Evolutionary conservation across 305 asterid genomes (phyloP).

Genomic region (Rubia tinctorum): DNA sequence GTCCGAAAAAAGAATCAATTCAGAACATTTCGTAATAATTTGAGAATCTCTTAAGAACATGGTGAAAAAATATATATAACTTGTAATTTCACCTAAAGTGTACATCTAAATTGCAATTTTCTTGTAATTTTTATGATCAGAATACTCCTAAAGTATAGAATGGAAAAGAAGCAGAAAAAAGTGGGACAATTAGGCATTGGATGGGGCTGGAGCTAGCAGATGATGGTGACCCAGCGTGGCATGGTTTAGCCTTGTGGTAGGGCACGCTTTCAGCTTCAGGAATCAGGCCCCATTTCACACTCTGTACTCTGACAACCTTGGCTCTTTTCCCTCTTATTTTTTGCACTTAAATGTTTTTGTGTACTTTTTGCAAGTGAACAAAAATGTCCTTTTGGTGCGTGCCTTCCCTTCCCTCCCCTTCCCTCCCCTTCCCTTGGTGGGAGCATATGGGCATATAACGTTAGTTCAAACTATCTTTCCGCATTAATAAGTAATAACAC

Average conservation of each 20-base stretch:
- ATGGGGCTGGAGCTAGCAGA: neutral
- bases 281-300: conserved; percentile 3
- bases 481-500: neutral
- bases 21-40: too few relatives aligned
- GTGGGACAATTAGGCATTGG: neutral
- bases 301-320: conserved; percentile 5
- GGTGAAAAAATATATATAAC: too few relatives aligned
- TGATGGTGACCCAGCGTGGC: conserved; percentile 19
- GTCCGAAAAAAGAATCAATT: too few relatives aligned
- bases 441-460: neutral
- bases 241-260: conserved; percentile 2
- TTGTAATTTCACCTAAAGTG: too few relatives aligned
- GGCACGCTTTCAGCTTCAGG: neutral
- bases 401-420: neutral
- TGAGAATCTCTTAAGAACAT: too few relatives aligned
- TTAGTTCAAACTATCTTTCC: neutral
- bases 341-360: neutral
- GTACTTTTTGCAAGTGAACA: conserved; percentile 8
- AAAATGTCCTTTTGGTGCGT: conserved; percentile 8
- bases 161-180: neutral
- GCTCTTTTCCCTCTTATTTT: neutral
- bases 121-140: too few relatives aligned
- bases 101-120: too few relatives aligned
- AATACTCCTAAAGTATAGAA: neutral
- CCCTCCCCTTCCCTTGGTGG: neutral